Evolutionary conservation across 1,284 basidiomycete genomes (phyloP).

Genomic region (Moesziomyces antarcticus): DNA sequence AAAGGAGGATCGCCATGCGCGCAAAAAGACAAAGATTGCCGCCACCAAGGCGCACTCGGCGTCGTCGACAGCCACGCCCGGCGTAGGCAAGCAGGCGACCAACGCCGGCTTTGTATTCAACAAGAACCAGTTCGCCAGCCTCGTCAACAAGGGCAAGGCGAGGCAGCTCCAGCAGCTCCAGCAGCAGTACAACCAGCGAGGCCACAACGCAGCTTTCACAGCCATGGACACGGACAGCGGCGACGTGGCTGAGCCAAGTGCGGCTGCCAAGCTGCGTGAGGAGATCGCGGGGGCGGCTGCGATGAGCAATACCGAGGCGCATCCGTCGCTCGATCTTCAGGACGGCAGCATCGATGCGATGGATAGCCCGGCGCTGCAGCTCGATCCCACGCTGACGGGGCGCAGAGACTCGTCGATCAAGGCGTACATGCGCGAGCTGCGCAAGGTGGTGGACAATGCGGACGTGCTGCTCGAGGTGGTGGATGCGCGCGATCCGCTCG

Average conservation of each 20-base stretch:
- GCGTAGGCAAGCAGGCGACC: conserved; percentile 30
- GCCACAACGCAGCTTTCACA: neutral
- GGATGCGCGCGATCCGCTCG: conserved; percentile 66
- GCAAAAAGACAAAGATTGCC: conserved; percentile 39
- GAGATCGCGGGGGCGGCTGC: conserved; percentile 33
- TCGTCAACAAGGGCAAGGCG: conserved; percentile 43
- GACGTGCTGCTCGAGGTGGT: conserved; percentile 78
- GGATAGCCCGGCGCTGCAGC: neutral
- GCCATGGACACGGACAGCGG: conserved; percentile 14
- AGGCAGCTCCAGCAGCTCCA: conserved; percentile 32
- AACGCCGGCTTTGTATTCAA: conserved; percentile 43
- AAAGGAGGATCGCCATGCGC: conserved; percentile 42
- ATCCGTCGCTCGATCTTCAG: neutral
- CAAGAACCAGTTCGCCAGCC: conserved; percentile 38
- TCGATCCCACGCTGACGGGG: conserved; percentile 45
- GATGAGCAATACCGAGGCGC: conserved; percentile 11
- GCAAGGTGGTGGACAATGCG: conserved; percentile 91
- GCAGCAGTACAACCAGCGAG: conserved; percentile 4
- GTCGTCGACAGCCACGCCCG: conserved; percentile 7
- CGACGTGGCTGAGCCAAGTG: conserved; percentile 7
- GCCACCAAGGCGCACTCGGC: conserved; percentile 26
- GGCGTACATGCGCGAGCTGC: conserved; percentile 72
- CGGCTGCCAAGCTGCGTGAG: conserved; percentile 14
- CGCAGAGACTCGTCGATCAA: conserved; percentile 65
- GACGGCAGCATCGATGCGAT: neutral